Evolutionary conservation across 139 green algal genomes (phyloP).

Genomic region (Coelastrella sp.): DNA sequence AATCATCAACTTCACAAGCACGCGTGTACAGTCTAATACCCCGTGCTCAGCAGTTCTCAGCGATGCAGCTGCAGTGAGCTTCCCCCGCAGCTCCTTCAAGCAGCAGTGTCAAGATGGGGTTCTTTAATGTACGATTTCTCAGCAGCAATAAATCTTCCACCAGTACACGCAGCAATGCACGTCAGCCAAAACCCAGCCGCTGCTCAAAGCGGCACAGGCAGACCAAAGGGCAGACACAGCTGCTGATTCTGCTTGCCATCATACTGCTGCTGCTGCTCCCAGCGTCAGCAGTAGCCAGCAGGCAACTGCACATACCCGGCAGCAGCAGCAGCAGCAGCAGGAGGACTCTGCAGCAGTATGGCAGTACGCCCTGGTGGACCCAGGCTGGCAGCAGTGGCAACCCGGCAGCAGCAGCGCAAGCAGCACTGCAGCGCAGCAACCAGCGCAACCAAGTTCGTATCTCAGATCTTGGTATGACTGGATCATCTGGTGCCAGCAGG

Average conservation of each 20-base stretch:
- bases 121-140: too few species aligned
- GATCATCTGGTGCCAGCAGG: background rate
- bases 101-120: too few species aligned
- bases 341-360: background rate
- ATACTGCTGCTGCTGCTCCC: background rate
- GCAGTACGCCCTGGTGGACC: background rate
- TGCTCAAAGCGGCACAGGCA: too few species aligned
- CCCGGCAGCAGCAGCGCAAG: background rate
- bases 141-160: too few species aligned
- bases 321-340: conserved; percentile 6
- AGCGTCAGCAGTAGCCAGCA: background rate
- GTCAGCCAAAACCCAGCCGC: too few species aligned
- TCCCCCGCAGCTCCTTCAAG: too few species aligned
- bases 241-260: background rate
- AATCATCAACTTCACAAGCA: too few species aligned
- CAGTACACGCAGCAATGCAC: too few species aligned
- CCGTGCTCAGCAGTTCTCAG: too few species aligned
- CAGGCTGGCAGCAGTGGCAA: background rate
- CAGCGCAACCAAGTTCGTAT: background rate
- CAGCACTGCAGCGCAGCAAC: conserved; percentile 9
- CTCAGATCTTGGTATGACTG: conserved; percentile 2
- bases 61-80: too few species aligned
- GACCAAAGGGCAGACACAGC: background rate
- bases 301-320: background rate
- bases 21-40: too few species aligned